Base-by-base conservation (phyloP, 352 stramenopile genomes). In the Pseudoperonospora humuli region DNA sequence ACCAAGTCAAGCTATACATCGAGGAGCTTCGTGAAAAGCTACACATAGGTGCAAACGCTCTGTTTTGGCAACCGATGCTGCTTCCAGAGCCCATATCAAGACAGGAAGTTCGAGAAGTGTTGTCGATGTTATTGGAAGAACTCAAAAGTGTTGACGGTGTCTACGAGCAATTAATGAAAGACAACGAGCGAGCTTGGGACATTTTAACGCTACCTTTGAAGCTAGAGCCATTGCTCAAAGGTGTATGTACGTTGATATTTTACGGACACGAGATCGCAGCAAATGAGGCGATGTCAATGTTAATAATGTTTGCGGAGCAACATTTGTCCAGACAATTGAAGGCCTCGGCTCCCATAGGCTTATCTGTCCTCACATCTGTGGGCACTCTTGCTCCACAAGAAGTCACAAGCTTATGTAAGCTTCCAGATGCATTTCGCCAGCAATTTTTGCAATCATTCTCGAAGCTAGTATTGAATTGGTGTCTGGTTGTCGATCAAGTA, bases 1-100 rank as follows among this genome's bases (percentile, higher is more conserved):
- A 62, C 26, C 52, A 66, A n/a, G 52, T 66, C 11, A 36, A 59
- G 25, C 33, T 66, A 19, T 62, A 62, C 24, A 14, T 62, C 5
- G 45, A 50, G 5, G 37, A 62, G 9, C 46, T 62, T n/a, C 45
- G 45, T 5, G 42, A 33, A 2, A 66, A 59, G 10, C 35, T 66
- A 7, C 0, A 35, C 6, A 20, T n/a, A 13, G 53, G 43, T 17
- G 32, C 35, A 5, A 60, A 39, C 25, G 37, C 47, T 25, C 29
- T 67, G 18, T 67, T 67, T 36, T 67, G 57, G 57, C 39, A 56
- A 5, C 57, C 57, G 5, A 15, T 57, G 33, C 25, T 24, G 7
- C 40, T 56, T 21, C 13, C 31, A 39, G 45, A 34, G 13, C 14
- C 26, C 0, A 3, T 57, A 17, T 24, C 44, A 8, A 46, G 48